Percentiles rank a stretch among this genome's conserved stretches.
Evolutionary conservation across 495 filamentous ascomycete genomes (phyloP).

Genomic region (Letharia lupina): DNA sequence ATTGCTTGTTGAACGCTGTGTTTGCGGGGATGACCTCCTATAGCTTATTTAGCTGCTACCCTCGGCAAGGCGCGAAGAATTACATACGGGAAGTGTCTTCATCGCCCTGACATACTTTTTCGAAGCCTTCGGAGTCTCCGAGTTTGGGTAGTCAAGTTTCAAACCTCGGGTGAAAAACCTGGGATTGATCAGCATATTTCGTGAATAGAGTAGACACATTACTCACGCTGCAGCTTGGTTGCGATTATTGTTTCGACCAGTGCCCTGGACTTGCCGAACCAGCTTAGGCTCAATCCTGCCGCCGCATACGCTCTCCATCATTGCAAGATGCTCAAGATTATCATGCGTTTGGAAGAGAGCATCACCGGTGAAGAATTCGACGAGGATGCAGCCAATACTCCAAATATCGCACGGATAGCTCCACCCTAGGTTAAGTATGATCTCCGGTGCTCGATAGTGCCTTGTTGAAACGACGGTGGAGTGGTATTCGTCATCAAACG

Average conservation of each 20-base stretch:
- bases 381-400: constrained; percentile 97
- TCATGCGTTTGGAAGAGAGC: constrained; percentile 97
- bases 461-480: constrained; percentile 93
- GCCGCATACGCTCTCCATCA: constrained; percentile 93
- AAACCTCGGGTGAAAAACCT: constrained; percentile 74
- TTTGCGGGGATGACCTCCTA: constrained; percentile 84
- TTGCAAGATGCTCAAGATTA: constrained; percentile 95
- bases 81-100: constrained; percentile 74
- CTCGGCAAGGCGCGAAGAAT: not conserved
- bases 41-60: not conserved
- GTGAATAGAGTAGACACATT: not conserved
- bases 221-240: constrained; percentile 80
- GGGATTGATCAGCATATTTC: constrained; percentile 15
- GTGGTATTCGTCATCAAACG: constrained; percentile 97
- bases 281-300: constrained; percentile 64
- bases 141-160: constrained; percentile 80
- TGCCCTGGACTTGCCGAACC: constrained; percentile 62
- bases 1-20: constrained; percentile 70
- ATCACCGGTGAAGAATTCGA: constrained; percentile 98
- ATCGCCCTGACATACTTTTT: constrained; percentile 91
- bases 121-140: constrained; percentile 79
- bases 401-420: constrained; percentile 97
- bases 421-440: constrained; percentile 95
- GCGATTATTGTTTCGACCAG: constrained; percentile 52
- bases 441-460: constrained; percentile 94